A percentile compares a stretch with the other conserved stretches of the same genome.
These are phyloP conservation scores for Nissolia schottii DNA, from an alignment of 306 rosid species.

Conservation along the genomic window DNA sequence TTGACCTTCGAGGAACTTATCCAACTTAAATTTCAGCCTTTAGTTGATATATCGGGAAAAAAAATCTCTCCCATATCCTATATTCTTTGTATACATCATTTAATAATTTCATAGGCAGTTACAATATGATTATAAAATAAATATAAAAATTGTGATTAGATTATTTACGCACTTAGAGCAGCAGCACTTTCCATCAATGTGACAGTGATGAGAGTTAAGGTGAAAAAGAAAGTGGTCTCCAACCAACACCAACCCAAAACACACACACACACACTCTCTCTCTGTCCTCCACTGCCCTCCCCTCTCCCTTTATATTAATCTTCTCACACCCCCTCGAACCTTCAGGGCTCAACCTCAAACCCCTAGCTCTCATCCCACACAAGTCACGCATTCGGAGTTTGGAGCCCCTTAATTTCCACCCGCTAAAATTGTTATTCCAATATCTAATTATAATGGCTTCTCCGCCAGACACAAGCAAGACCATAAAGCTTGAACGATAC, in stretches of 20 bases:
- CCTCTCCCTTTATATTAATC: slow-evolving; percentile 51
- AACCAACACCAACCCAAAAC: slow-evolving; percentile 49
- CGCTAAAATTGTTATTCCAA: too few species aligned
- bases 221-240: slow-evolving; percentile 57
- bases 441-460: slow-evolving; percentile 77
- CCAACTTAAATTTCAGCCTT: too few species aligned
- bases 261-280: not conserved
- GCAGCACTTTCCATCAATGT: slow-evolving; percentile 44
- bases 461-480: slow-evolving; percentile 89
- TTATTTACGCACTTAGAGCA: not conserved
- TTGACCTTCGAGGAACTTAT: too few species aligned
- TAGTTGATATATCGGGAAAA: too few species aligned
- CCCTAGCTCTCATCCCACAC: slow-evolving; percentile 28
- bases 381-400: not conserved
- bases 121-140: too few species aligned
- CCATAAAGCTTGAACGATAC: slow-evolving; percentile 78
- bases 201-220: slow-evolving; percentile 29
- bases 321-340: slow-evolving; percentile 20
- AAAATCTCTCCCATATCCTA: too few species aligned
- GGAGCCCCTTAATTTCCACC: too few species aligned
- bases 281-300: not conserved
- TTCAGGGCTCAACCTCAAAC: slow-evolving; percentile 59
- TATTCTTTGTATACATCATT: too few species aligned
- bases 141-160: too few species aligned
- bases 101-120: too few species aligned